Evolutionary conservation across 2,329 filamentous ascomycete species (phyloP), one percentile per base, ranked within the genome.

Genomic region (Polytolypa hystricis): DNA sequence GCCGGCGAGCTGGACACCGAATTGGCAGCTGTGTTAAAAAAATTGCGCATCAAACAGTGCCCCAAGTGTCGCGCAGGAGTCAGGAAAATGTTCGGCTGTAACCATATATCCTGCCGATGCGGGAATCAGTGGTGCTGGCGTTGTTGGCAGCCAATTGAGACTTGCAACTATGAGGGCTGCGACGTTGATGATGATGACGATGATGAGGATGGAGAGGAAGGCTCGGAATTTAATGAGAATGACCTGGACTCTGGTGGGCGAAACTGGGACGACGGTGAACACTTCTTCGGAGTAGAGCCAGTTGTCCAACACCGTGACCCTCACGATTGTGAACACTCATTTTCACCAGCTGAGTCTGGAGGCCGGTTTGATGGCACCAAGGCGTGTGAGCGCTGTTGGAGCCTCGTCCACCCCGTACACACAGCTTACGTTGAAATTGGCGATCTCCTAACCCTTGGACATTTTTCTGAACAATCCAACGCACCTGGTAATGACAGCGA

Each of bases 111-210:
- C 35, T 72, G 69, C 39, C 50, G 54, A 10, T 72, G 69, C 37
- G 66, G 67, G 9, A 64, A 64, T 6, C 60, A 69, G 34, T 72
- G 64, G 50, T 73, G 69, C 48, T 73, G 63, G 57, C 44, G 46
- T 5, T 73, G 69, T 37, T 38, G 53, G 23, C 33, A 44, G 17
- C 46, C 54, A 0, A 54, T 59, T 4, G 47, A 59, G 2, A 42
- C 51, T 1, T 65, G 61, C 40, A 33, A 40, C 8, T 4, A 35
- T 3, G 27, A 43, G 15, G 41, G 35, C 14, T 51, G 48, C 31
- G 36, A 42, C 15, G 36, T 42, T 21, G 40, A 46, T 30, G 37
- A 43, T 27, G 42, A 44, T 37, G 32, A 45, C 36, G 25, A 41
- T 39, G 36, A 41, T 43, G 39, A 46, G 32, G 33, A 41, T 42